phyloP scores from a whole-genome alignment of 2,329 filamentous ascomycete genomes.

The Aspergillus latus region DNA sequence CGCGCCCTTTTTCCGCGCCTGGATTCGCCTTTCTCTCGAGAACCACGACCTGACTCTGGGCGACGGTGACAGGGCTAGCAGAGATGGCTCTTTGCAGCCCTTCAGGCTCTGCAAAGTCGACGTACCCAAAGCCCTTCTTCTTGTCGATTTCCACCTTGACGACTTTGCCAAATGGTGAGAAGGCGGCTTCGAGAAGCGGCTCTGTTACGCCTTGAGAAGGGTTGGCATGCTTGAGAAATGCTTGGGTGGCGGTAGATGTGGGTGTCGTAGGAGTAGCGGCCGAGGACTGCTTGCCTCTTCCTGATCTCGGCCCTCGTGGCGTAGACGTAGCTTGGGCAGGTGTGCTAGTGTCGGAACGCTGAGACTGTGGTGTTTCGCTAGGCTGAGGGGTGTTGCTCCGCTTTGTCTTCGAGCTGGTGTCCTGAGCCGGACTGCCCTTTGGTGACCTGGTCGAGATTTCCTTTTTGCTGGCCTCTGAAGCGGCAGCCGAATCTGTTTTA shows the following conservation, averaged over 20 bases:
- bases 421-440: conserved; percentile 20
- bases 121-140: conserved; percentile 90
- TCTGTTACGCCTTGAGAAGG: conserved; percentile 91
- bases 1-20: conserved; percentile 33
- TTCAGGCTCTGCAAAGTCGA: conserved; percentile 76
- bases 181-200: conserved; percentile 69
- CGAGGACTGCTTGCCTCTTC: conserved; percentile 28
- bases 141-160: conserved; percentile 87
- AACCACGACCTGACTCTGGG: conserved; percentile 82
- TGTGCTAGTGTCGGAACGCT: conserved; percentile 18
- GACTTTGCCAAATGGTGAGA: conserved; percentile 72
- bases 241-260: conserved; percentile 43
- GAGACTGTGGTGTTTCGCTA: conserved; percentile 24
- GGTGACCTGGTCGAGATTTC: conserved; percentile 22
- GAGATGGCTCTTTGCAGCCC: conserved; percentile 74
- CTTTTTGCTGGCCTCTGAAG: conserved; percentile 24
- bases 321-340: conserved; percentile 19
- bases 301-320: conserved; percentile 23
- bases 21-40: conserved; percentile 58
- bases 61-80: conserved; percentile 78
- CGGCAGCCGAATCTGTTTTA: conserved; percentile 21
- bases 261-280: conserved; percentile 17
- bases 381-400: conserved; percentile 24
- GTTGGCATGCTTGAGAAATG: conserved; percentile 80
- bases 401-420: conserved; percentile 15